Evolutionary conservation across 495 filamentous ascomycete species (phyloP).

Genomic region (Aspergillus bridgeri): DNA sequence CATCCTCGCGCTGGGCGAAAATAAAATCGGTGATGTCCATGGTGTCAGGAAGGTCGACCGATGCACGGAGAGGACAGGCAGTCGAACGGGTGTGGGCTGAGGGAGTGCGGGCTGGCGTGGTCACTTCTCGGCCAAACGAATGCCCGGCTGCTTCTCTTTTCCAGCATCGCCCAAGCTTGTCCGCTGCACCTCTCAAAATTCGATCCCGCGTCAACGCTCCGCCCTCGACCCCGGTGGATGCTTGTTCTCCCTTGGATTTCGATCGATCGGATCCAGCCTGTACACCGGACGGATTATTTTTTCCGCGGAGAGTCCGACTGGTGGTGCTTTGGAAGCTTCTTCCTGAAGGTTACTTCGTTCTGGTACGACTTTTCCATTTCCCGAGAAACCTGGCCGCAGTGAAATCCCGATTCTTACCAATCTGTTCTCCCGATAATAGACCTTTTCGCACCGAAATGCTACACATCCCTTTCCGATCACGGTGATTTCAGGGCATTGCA

Average conservation of each 20-base stretch:
- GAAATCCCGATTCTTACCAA: neutral
- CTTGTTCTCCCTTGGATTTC: neutral
- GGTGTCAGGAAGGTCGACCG: constrained; percentile 3
- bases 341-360: constrained; percentile 9
- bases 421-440: constrained; percentile 16
- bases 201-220: constrained; percentile 14
- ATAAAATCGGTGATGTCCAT: constrained; percentile 95
- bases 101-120: constrained; percentile 28
- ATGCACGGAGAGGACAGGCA: neutral
- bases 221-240: neutral
- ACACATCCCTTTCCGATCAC: constrained; percentile 16
- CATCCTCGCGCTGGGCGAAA: constrained; percentile 70
- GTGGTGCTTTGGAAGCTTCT: constrained; percentile 11
- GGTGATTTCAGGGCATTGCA: constrained; percentile 33
- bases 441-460: constrained; percentile 25
- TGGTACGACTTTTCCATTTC: constrained; percentile 23
- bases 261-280: neutral
- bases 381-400: no score
- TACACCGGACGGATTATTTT: neutral
- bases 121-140: constrained; percentile 41
- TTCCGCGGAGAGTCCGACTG: neutral
- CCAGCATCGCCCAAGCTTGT: constrained; percentile 15
- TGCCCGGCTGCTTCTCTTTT: constrained; percentile 31
- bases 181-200: constrained; percentile 15
- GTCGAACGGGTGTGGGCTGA: constrained; percentile 7